Evolutionary conservation across 495 filamentous ascomycete genomes (phyloP), one percentile per base, ranked within the genome.

Genomic region (Talaromyces ruber): DNA sequence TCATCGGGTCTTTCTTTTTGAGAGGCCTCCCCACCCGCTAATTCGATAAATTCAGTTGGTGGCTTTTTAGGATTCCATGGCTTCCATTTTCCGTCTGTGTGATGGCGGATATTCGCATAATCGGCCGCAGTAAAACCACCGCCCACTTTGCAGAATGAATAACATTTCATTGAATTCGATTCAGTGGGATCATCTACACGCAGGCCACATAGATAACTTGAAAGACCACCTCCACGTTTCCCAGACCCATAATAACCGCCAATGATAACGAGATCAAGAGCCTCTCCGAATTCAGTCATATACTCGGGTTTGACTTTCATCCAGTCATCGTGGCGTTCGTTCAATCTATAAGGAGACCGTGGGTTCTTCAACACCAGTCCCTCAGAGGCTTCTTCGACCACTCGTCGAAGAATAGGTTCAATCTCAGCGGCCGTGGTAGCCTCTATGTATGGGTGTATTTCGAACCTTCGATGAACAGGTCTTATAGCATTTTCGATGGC

Each of bases 291-390:
- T 64, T 96, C 94, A 25, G 86, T 87, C 94, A 98, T 97, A 74
- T 98, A 98, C 63, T 98, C 94, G 5, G 94, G 94, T 71, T 98
- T 98, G 21, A 98, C 92, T 71, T 98, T 98, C 79, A 98, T 90
- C 94, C 94, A 98, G 76, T 96, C 89, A 67, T 97, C 91, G 68
- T 94, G 94, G 29, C 94, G 89, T 64, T 92, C 89, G 71, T 96
- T 97, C 30, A 97, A 78, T 26, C 86, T 83, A 70, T 98, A 98
- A 55, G 83, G 76, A 2, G 92, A 94, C 12, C 88, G 81, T 5
- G 94, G 94, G 67, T 97, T 98, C 76, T 98, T 98, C 61, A 98
- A 76, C 0, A 98, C 92, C 6, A 98, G 76, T 4, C 94, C 94
- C 71, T 98, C 94, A 3, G 89, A 92, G 2, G 91, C 86, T 66